Evolutionary conservation across 2,329 filamentous ascomycete species (phyloP).

Genomic region (Pestalotiopsis sp.): DNA sequence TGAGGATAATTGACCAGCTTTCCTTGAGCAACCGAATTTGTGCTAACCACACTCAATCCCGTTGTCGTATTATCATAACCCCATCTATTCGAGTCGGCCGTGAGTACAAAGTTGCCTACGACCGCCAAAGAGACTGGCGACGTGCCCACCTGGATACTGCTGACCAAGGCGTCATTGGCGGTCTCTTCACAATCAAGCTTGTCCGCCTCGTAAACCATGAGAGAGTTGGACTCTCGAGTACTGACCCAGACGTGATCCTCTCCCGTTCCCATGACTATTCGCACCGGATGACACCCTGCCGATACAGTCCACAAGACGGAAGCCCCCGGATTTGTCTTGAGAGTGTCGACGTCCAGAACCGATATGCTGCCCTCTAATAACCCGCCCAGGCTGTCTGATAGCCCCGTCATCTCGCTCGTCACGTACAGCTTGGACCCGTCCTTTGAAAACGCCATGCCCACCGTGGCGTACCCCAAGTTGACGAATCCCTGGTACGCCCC

Average conservation of each 20-base stretch:
- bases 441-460: neutral
- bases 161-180: neutral
- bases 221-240: conserved; percentile 2
- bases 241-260: neutral
- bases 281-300: conserved; percentile 5
- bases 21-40: neutral
- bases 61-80: neutral
- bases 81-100: conserved; percentile 6
- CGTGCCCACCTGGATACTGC: conserved; percentile 2
- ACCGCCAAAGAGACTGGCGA: neutral
- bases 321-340: neutral
- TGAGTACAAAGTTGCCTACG: conserved; percentile 1
- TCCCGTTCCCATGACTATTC: neutral
- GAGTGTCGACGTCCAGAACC: conserved; percentile 1
- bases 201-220: conserved; percentile 1
- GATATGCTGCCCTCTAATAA: neutral
- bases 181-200: conserved; percentile 1
- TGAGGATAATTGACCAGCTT: neutral
- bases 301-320: neutral
- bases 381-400: neutral
- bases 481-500: neutral
- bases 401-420: neutral
- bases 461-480: conserved; percentile 2
- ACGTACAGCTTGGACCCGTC: conserved; percentile 5
- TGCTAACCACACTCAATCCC: neutral